A percentile compares a stretch with the other conserved stretches of the same genome.
phyloP scores from a whole-genome alignment of 192 early-diverging fungal genomes.

The Backusella liffmaniae region DNA sequence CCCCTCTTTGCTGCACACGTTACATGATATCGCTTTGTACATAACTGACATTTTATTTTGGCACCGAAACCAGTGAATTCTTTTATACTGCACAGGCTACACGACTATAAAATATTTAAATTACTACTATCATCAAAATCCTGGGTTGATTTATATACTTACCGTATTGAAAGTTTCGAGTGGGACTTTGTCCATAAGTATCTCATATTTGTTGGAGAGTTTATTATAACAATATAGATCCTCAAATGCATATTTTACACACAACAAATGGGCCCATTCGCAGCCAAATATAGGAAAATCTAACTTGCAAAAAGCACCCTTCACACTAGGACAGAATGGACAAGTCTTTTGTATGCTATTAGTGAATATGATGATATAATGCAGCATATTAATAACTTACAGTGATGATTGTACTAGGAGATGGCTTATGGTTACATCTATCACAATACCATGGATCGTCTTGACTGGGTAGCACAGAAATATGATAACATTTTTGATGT shows the following conservation, averaged over 20 bases:
- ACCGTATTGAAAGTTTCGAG: neutral
- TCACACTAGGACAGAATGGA: slow-evolving; percentile 23
- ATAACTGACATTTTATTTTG: neutral
- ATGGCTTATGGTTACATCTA: slow-evolving; percentile 4
- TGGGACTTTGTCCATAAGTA: neutral
- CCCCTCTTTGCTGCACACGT: neutral
- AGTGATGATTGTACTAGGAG: neutral
- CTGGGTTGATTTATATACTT: neutral
- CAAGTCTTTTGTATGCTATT: slow-evolving; percentile 11
- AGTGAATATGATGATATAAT: neutral
- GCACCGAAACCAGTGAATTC: neutral
- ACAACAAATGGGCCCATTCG: slow-evolving; percentile 6
- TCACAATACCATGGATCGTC: slow-evolving; percentile 27
- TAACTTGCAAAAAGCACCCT: slow-evolving; percentile 24
- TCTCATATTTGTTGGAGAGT: neutral
- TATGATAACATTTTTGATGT: slow-evolving; percentile 23
- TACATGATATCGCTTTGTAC: neutral
- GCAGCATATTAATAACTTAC: neutral
- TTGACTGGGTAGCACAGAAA: slow-evolving; percentile 2
- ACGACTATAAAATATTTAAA: neutral
- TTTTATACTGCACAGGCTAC: neutral
- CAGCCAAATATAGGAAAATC: slow-evolving; percentile 5
- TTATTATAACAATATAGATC: neutral
- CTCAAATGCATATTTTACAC: neutral
- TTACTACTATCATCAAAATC: neutral